Conservation (phyloP, 1,284 basidiomycete species). For the Apiotrichum laibachii region DNA sequence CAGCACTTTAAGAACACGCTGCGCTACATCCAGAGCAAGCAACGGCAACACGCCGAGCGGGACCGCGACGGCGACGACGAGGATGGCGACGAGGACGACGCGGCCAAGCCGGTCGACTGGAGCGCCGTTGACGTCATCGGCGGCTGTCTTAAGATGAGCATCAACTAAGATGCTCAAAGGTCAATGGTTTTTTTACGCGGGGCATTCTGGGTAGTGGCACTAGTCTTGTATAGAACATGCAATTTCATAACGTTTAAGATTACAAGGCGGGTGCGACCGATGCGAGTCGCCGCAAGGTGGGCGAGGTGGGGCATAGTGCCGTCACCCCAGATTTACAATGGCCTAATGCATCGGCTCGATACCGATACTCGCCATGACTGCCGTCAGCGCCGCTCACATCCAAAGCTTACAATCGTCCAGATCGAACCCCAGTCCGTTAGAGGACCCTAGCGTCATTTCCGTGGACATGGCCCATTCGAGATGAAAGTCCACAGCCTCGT, state of each 20-base stretch:
- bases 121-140: slow-evolving; percentile 81
- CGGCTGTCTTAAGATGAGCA: slow-evolving; percentile 78
- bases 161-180: slow-evolving; percentile 3
- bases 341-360: too few relatives aligned
- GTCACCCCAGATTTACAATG: too few relatives aligned
- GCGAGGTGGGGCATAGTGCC: background rate
- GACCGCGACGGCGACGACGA: slow-evolving; percentile 11
- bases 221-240: slow-evolving; percentile 12
- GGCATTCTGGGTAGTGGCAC: slow-evolving; percentile 3
- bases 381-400: too few relatives aligned
- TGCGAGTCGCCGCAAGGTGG: background rate
- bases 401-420: too few relatives aligned
- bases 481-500: too few relatives aligned
- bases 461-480: too few relatives aligned
- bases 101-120: slow-evolving; percentile 59
- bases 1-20: slow-evolving; percentile 89
- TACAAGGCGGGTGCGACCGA: background rate
- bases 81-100: slow-evolving; percentile 36
- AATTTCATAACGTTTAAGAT: background rate
- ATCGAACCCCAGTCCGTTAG: too few relatives aligned
- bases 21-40: slow-evolving; percentile 63
- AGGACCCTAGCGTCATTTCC: too few relatives aligned
- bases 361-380: too few relatives aligned
- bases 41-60: slow-evolving; percentile 32
- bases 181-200: background rate